Evolutionary conservation across 345 rosid species (phyloP).

Genomic region (Melastoma malabathricum): DNA sequence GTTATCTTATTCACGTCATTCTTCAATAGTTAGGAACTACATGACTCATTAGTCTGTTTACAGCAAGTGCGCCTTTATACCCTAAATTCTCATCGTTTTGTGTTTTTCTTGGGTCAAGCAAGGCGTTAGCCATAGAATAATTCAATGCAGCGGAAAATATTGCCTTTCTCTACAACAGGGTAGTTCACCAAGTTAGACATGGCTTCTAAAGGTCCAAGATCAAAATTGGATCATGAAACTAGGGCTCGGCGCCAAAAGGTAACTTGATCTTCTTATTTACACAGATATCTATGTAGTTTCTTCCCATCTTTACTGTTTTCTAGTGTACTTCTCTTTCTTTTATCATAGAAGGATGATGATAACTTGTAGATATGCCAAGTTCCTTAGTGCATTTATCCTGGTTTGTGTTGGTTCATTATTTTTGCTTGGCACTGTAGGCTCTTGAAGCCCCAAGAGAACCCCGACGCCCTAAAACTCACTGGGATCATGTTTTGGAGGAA

Average conservation of each 20-base stretch:
- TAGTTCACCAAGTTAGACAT: constrained; percentile 15
- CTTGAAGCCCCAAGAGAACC: constrained; percentile 95
- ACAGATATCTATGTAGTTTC: too few species aligned
- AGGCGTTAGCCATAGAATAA: neutral
- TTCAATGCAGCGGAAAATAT: constrained; percentile 6
- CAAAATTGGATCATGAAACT: constrained; percentile 70
- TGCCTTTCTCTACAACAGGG: neutral
- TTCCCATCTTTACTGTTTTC: too few species aligned
- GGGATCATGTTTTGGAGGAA: constrained; percentile 99
- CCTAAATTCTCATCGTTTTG: too few species aligned
- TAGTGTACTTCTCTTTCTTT: too few species aligned
- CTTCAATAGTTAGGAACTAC: too few species aligned
- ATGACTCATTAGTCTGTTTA: too few species aligned
- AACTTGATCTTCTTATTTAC: too few species aligned
- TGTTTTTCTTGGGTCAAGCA: too few species aligned
- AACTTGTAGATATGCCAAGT: neutral
- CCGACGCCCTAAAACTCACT: constrained; percentile 83
- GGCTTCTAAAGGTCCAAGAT: constrained; percentile 58
- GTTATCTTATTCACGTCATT: too few species aligned
- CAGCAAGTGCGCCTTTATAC: too few species aligned
- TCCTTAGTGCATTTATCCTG: neutral
- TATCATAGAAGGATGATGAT: too few species aligned
- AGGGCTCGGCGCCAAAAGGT: constrained; percentile 87
- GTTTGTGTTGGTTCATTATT: constrained; percentile 8
- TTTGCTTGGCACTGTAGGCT: constrained; percentile 29